Evolutionary conservation across 768 basidiomycete species (phyloP).

Genomic region (Gloeostereum incarnatum): DNA sequence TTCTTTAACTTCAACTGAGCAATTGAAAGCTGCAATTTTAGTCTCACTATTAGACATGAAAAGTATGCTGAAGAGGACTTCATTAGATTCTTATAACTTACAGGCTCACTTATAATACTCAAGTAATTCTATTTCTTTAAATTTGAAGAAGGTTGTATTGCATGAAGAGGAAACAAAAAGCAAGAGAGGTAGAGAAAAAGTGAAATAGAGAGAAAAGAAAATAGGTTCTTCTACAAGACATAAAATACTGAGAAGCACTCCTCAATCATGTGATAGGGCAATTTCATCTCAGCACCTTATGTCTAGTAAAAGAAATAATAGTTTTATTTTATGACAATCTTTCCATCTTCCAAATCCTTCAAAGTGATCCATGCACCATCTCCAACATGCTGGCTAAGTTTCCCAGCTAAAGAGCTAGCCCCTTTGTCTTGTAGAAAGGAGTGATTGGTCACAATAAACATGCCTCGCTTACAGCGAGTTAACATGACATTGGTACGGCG

Average conservation of each 20-base stretch:
- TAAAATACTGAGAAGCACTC: too few species aligned
- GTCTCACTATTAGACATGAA: conserved; percentile 67
- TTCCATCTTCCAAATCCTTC: conserved; percentile 28
- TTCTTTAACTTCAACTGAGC: conserved; percentile 56
- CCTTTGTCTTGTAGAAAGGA: conserved; percentile 52
- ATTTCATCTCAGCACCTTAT: neutral
- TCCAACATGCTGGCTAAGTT: conserved; percentile 26
- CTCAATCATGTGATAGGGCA: too few species aligned
- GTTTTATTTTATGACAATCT: conserved; percentile 10
- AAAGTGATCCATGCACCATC: conserved; percentile 26
- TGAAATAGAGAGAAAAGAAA: too few species aligned
- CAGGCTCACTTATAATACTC: too few species aligned
- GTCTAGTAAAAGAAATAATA: neutral
- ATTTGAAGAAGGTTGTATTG: too few species aligned
- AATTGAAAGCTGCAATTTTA: conserved; percentile 53
- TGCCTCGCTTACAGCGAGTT: conserved; percentile 66
- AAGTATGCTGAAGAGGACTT: conserved; percentile 21
- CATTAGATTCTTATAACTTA: too few species aligned
- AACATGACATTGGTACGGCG: conserved; percentile 86
- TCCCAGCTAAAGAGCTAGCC: conserved; percentile 33
- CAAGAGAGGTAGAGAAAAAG: too few species aligned
- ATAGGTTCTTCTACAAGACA: too few species aligned
- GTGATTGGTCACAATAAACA: conserved; percentile 63
- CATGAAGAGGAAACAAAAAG: too few species aligned
- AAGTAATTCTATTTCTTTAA: too few species aligned